These are phyloP conservation scores for Cyberlindnera petersonii DNA, from an alignment of 805 yeast species.

Conservation along the genomic window DNA sequence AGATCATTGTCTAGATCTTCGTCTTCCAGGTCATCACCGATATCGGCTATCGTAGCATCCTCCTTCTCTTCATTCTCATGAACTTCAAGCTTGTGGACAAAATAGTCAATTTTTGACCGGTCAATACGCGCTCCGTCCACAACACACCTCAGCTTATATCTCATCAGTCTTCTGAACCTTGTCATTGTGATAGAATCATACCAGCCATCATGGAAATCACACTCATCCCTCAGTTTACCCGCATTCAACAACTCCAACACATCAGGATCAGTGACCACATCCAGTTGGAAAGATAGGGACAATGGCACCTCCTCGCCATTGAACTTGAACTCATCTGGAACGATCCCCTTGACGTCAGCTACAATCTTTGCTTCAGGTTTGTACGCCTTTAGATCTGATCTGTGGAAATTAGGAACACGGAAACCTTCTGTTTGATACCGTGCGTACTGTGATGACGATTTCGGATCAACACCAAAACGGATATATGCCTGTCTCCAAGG, in stretches of 20 bases:
- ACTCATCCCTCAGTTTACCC: conserved; percentile 36
- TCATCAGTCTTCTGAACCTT: conserved; percentile 62
- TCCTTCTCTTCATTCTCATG: conserved; percentile 21
- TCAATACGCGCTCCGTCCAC: conserved; percentile 40
- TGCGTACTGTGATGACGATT: conserved; percentile 48
- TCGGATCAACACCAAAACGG: conserved; percentile 75
- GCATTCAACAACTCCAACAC: conserved; percentile 41
- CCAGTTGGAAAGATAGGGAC: conserved; percentile 71
- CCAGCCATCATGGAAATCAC: conserved; percentile 80
- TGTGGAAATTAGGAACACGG: conserved; percentile 32
- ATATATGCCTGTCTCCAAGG: conserved; percentile 93
- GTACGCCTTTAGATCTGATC: conserved; percentile 30
- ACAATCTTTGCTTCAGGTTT: conserved; percentile 31
- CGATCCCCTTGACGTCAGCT: no score
- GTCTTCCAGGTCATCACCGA: conserved; percentile 29
- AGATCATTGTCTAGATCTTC: conserved; percentile 33
- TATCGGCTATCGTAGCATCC: conserved; percentile 29
- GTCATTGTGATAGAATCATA: conserved; percentile 55
- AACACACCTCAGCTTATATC: conserved; percentile 65
- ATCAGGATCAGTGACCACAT: conserved; percentile 69
- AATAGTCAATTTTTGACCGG: conserved; percentile 40
- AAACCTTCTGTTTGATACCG: conserved; percentile 84
- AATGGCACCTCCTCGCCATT: conserved; percentile 68
- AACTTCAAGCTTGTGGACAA: conserved; percentile 30
- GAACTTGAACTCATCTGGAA: conserved; percentile 53